A percentile compares a stretch with the other conserved stretches of the same genome.
phyloP scores from a whole-genome alignment of 192 early-diverging fungal species.

The Backusella psychrophila region DNA sequence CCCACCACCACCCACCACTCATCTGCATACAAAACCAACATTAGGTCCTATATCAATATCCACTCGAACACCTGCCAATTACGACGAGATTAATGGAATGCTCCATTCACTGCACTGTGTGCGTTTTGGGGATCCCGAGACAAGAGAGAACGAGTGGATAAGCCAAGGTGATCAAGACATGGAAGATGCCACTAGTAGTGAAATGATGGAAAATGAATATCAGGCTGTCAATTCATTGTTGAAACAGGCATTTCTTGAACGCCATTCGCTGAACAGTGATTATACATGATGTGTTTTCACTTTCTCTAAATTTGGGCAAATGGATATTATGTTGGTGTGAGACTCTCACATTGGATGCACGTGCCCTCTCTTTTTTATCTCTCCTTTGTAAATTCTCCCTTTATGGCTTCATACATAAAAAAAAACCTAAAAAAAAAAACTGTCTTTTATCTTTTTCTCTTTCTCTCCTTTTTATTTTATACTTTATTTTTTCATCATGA shows the following conservation, averaged over 20 bases:
- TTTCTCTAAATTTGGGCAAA: slow-evolving; percentile 2
- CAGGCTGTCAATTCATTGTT: slow-evolving; percentile 18
- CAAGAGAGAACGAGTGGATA: slow-evolving; percentile 20
- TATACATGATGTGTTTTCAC: background rate
- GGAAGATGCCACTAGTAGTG: background rate
- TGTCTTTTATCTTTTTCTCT: background rate
- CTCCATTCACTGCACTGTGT: slow-evolving; percentile 18
- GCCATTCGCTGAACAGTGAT: background rate
- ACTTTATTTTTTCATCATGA: background rate
- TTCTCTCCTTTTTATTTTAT: background rate
- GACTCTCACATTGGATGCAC: background rate
- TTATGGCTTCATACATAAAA: background rate
- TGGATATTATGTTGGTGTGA: background rate
- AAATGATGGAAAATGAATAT: slow-evolving; percentile 7
- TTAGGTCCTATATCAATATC: slow-evolving; percentile 9
- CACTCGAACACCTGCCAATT: background rate
- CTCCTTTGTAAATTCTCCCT: background rate
- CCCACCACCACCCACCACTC: background rate
- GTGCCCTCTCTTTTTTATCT: background rate
- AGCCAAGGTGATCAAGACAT: background rate
- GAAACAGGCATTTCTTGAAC: slow-evolving; percentile 23
- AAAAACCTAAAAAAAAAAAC: background rate
- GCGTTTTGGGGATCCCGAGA: slow-evolving; percentile 26
- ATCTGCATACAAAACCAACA: background rate
- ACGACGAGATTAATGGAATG: slow-evolving; percentile 24